A percentile compares a stretch with the other conserved stretches of the same genome.
Conservation (phyloP, 352 stramenopile genomes). For the Globisporangium spiculum region DNA sequence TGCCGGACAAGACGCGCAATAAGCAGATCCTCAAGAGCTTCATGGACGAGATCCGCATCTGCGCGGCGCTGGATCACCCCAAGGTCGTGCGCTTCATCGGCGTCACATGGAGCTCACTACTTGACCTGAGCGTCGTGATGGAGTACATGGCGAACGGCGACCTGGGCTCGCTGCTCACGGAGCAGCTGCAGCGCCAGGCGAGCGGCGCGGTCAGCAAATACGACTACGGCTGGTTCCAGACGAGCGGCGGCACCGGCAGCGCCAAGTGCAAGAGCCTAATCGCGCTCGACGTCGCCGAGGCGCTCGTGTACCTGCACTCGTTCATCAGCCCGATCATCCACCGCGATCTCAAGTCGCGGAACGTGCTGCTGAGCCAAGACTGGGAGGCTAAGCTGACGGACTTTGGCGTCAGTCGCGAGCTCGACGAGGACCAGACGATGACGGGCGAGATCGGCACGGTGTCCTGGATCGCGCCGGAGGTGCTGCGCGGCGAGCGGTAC, state of each 20-base stretch:
- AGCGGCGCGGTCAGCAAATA: neutral
- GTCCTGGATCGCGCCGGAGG: slow-evolving; percentile 31
- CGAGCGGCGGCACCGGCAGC: neutral
- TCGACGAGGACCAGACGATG: slow-evolving; percentile 29
- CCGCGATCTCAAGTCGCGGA: slow-evolving; percentile 81
- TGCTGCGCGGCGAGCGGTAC: slow-evolving; percentile 29
- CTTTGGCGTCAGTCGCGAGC: slow-evolving; percentile 25
- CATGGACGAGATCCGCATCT: slow-evolving; percentile 70
- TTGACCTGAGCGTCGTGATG: slow-evolving; percentile 44
- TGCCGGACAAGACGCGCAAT: slow-evolving; percentile 30
- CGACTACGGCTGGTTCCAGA: slow-evolving; percentile 18
- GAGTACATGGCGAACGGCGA: slow-evolving; percentile 54
- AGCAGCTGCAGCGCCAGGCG: slow-evolving; percentile 21
- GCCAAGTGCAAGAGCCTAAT: slow-evolving; percentile 34
- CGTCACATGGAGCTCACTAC: slow-evolving; percentile 51
- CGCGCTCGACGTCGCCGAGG: slow-evolving; percentile 46
- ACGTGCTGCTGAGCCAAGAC: slow-evolving; percentile 43
- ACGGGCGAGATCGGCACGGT: slow-evolving; percentile 39
- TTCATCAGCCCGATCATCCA: slow-evolving; percentile 70
- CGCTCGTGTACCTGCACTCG: slow-evolving; percentile 50
- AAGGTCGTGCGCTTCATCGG: slow-evolving; percentile 54
- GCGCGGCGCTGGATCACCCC: slow-evolving; percentile 47
- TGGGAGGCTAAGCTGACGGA: slow-evolving; percentile 27
- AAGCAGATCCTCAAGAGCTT: slow-evolving; percentile 33
- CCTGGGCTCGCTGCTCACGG: slow-evolving; percentile 28